These are phyloP conservation scores for Spathaspora boniae DNA, from an alignment of 805 yeast genomes.

Conservation along the genomic window DNA sequence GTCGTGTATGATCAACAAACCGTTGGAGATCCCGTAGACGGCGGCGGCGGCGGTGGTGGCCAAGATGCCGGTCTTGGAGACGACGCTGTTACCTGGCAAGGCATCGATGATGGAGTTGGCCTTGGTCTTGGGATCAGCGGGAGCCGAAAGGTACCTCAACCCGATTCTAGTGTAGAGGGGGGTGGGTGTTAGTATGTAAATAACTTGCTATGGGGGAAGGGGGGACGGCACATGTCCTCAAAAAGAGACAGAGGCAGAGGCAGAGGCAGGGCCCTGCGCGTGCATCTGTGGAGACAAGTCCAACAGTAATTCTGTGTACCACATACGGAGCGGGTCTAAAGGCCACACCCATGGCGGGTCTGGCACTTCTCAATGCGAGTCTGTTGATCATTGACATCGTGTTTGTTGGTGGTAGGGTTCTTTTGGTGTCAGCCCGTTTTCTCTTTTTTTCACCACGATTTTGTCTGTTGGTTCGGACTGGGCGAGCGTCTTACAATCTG, in stretches of 20 bases:
- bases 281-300: too few species aligned
- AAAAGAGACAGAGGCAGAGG: too few species aligned
- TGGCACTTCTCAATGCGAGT: slow-evolving; percentile 39
- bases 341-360: slow-evolving; percentile 39
- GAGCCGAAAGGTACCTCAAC: slow-evolving; percentile 63
- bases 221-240: too few species aligned
- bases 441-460: neutral
- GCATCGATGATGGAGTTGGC: slow-evolving; percentile 88
- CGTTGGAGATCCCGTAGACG: slow-evolving; percentile 89
- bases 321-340: slow-evolving; percentile 45
- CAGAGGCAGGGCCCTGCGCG: too few species aligned
- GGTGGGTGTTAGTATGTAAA: slow-evolving; percentile 25
- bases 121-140: slow-evolving; percentile 84
- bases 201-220: neutral
- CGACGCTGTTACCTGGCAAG: slow-evolving; percentile 82
- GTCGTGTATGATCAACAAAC: slow-evolving; percentile 88
- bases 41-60: slow-evolving; percentile 96
- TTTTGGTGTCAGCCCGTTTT: slow-evolving; percentile 4
- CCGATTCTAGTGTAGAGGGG: slow-evolving; percentile 41
- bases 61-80: slow-evolving; percentile 91
- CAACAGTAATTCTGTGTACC: too few species aligned
- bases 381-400: slow-evolving; percentile 41
- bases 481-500: slow-evolving; percentile 18
- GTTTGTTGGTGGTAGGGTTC: slow-evolving; percentile 2
- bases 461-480: slow-evolving; percentile 13